phyloP scores from a whole-genome alignment of 345 rosid species.

The Physaria fendleri region DNA sequence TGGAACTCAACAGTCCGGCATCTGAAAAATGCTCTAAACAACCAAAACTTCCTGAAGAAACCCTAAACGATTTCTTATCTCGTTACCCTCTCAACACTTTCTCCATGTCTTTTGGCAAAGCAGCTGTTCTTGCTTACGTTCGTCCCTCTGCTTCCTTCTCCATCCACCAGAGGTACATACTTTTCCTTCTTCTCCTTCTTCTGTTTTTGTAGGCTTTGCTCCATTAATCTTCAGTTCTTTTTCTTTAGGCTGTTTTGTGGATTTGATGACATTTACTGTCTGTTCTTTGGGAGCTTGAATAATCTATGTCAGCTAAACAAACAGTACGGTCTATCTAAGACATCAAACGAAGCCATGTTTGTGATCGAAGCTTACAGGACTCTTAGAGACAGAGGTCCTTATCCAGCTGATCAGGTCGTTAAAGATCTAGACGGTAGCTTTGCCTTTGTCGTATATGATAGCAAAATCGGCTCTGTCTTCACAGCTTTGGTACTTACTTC shows the following conservation, averaged over 20 bases:
- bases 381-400: conserved; percentile 88
- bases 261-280: conserved; percentile 67
- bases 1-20: conserved; percentile 91
- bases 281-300: conserved; percentile 75
- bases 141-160: conserved; percentile 36
- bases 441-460: conserved; percentile 83
- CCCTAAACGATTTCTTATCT: conserved; percentile 53
- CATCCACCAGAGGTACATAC: conserved; percentile 46
- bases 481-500: conserved; percentile 59
- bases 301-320: conserved; percentile 54
- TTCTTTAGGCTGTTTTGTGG: conserved; percentile 57
- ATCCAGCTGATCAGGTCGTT: conserved; percentile 92
- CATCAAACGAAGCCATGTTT: conserved; percentile 71
- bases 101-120: conserved; percentile 60
- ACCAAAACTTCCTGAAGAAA: conserved; percentile 62
- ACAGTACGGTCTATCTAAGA: conserved; percentile 79
- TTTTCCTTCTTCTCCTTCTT: not conserved
- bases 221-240: not conserved
- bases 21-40: conserved; percentile 42
- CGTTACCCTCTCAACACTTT: conserved; percentile 51
- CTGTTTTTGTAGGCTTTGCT: not conserved
- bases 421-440: conserved; percentile 87
- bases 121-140: conserved; percentile 65
- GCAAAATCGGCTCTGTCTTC: conserved; percentile 71
- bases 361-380: conserved; percentile 85